A percentile compares a stretch with the other conserved stretches of the same genome.
These are phyloP conservation scores for Vaccinium myrtillus DNA, from an alignment of 148 eudicot genomes.

Conservation along the genomic window DNA sequence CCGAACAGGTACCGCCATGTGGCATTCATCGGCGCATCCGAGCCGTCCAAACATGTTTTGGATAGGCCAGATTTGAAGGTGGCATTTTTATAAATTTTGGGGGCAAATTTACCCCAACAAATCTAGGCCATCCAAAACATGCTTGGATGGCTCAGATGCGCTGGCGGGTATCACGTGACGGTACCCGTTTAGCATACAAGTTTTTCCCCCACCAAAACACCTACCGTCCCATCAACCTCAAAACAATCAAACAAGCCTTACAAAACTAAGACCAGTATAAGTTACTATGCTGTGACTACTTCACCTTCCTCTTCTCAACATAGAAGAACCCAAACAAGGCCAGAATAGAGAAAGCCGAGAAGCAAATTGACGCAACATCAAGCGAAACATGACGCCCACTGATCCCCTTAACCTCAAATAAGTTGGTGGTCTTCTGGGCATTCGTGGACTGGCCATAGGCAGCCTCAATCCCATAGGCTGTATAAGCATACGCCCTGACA, in stretches of 20 bases:
- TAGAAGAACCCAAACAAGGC: conserved; percentile 69
- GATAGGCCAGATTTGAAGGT: no score
- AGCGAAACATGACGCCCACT: conserved; percentile 63
- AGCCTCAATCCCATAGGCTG: conserved; percentile 27
- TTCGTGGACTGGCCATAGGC: conserved; percentile 63
- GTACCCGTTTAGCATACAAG: no score
- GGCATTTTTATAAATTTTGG: no score
- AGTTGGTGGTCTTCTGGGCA: conserved; percentile 27
- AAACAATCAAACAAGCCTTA: neutral
- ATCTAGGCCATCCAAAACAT: no score
- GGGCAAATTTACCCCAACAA: no score
- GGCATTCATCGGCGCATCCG: no score
- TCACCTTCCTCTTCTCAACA: conserved; percentile 54
- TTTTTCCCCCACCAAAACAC: neutral
- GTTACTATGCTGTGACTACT: conserved; percentile 13
- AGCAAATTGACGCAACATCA: conserved; percentile 57
- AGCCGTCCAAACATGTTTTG: no score
- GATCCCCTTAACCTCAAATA: conserved; percentile 47
- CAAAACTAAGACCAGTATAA: neutral
- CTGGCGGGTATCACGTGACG: no score
- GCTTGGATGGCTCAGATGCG: no score
- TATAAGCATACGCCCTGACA: conserved; percentile 52
- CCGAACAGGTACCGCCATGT: no score
- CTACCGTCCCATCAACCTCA: neutral
- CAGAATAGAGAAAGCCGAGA: conserved; percentile 62